A percentile compares a stretch with the other conserved stretches of the same genome.
Conservation (phyloP, 805 yeast genomes). For the Yarrowia sp. region DNA sequence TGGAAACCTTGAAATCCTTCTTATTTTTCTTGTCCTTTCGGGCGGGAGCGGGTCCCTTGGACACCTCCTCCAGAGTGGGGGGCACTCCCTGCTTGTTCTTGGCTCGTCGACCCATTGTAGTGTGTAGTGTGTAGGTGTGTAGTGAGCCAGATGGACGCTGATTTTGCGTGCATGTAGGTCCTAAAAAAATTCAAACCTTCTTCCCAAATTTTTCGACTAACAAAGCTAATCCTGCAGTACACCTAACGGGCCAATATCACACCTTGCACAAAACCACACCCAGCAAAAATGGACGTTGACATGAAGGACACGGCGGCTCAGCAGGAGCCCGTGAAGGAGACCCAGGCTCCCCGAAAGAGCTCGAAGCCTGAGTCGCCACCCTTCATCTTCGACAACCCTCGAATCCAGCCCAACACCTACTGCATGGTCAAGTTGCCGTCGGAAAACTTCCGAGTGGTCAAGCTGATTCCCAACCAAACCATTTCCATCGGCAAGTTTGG, state of each 20-base stretch:
- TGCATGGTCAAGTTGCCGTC: conserved; percentile 79
- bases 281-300: background rate
- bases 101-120: conserved; percentile 83
- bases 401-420: conserved; percentile 50
- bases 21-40: conserved; percentile 26
- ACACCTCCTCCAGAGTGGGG: conserved; percentile 69
- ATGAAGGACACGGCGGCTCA: background rate
- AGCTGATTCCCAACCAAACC: conserved; percentile 56
- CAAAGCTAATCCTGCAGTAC: conserved; percentile 5
- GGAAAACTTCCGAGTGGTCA: conserved; percentile 69
- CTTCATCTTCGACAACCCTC: conserved; percentile 28
- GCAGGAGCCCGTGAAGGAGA: background rate
- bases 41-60: conserved; percentile 29
- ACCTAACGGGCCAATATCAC: background rate
- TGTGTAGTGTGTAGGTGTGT: background rate
- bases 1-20: conserved; percentile 16
- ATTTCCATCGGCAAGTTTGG: conserved; percentile 92
- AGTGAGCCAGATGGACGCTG: background rate
- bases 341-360: background rate
- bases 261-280: background rate
- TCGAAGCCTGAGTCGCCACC: background rate
- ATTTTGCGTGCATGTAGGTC: background rate
- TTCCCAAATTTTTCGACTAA: conserved; percentile 16
- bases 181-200: conserved; percentile 22
- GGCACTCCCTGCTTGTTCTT: conserved; percentile 92